Base-by-base conservation (phyloP, 2,329 filamentous ascomycete genomes). In the Fusarium marasasianum region DNA sequence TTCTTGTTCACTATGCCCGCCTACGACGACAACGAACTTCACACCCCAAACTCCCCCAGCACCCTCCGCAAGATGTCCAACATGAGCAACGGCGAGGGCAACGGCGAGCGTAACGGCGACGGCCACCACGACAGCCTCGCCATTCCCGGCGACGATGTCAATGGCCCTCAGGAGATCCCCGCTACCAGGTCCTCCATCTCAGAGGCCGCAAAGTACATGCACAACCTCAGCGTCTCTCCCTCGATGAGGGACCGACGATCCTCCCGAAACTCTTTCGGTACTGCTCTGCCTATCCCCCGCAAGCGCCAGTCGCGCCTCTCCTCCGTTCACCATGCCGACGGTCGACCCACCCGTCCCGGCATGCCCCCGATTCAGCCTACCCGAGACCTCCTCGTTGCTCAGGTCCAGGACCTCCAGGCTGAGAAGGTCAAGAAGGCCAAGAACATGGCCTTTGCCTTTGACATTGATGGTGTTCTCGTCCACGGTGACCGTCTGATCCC, bases 391-490 rank as follows among this genome's bases (percentile, higher is more conserved):
- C 84, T 94, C 70, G 91, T 90, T 43, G 89, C 91, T 7, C 92
- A 93, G 82, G 86, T 93, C 26, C 92, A 94, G 83, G 89, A 91
- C 72, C 85, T 94, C 73, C 86, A 88, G 76, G 82, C 87, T 64
- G 88, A 91, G 76, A 93, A 92, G 84, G 92, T 93, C 22, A 83
- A 84, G 37, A 87, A 88, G 66, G 92, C 91, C 66, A 94, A 94
- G 87, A 91, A 94, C 84, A 94, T 94, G 91, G 77, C 77, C 12
- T 95, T 95, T 74, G 93, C 91, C 78, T 95, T 95, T 74, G 93
- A 95, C 77, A 96, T 98, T 80, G 95, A 98, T 80, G 95, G 95
- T 73, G 95, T 98, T 20, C 91, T 98, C 20, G 87, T 98, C 44
- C 94, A 95, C 79, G 92, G 92, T 70, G 91, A 93, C 15, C 90